Evolutionary conservation across 352 stramenopile species (phyloP), one percentile per base, ranked within the genome.

Genomic region (Thraustochytrium sp.): DNA sequence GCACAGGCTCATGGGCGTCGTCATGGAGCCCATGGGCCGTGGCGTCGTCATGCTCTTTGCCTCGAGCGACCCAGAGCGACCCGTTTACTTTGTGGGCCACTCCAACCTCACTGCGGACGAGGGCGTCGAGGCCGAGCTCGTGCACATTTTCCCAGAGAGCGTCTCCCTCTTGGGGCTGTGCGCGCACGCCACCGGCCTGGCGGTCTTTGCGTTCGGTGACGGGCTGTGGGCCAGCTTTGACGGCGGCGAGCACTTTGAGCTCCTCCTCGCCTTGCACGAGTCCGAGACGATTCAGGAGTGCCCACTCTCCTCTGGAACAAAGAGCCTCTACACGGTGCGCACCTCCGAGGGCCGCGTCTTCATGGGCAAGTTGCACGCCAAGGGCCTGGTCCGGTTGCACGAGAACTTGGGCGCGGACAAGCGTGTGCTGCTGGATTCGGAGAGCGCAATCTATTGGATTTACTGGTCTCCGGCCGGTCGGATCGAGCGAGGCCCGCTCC

Each of bases 161-260:
- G 37, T 23, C 11, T 16, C 23, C 0, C 21, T 82, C 4, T 5
- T 18, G 4, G 74, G 74, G 8, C 53, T 82, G n/a, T 82, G 74
- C 53, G 29, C 36, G 16, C 74, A 82, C 46, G 16, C 13, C 38
- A 73, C 74, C 8, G 74, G 74, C 2, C 74, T 82, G 13, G 74
- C 16, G 26, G 8, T 73, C 38, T 82, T 82, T 61, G 74, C 74
- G 9, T 82, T 29, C 26, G 74, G 74, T 2, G 2, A 82, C 56
- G 37, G 18, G 23, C 56, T 82, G 0, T 82, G 74, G 74, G 18
- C 36, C 3, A 55, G 31, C 5, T 53, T 76, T 11, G 56, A 73
- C 26, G 23, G 18, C 18, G 74, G 18, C 1, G 3, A 3, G 18
- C 26, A 73, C 74, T 82, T 82, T 29, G 53, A 82, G 0, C 26